These are phyloP conservation scores for Aspergillus fumigatiaffinis DNA, from an alignment of 2,329 filamentous ascomycete species.

Conservation along the genomic window DNA sequence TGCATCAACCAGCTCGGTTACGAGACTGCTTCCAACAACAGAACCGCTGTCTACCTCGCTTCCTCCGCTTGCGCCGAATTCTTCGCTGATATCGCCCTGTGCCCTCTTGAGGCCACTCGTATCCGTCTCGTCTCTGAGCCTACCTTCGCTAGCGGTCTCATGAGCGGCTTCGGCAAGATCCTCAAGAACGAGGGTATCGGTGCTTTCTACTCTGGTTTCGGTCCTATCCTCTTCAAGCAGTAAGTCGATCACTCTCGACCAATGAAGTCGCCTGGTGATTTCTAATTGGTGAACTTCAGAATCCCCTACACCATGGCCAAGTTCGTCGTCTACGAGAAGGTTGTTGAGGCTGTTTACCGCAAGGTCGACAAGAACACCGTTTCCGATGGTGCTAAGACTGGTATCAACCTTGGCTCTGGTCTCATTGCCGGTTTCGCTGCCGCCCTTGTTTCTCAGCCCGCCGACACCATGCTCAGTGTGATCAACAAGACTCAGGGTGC, in stretches of 20 bases:
- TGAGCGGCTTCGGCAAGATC: conserved; percentile 80
- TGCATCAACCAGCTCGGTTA: conserved; percentile 74
- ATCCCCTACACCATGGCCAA: conserved; percentile 93
- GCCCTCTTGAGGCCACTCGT: conserved; percentile 88
- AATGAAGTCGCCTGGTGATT: neutral
- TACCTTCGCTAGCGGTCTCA: conserved; percentile 74
- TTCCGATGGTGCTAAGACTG: conserved; percentile 67
- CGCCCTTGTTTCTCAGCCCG: conserved; percentile 81
- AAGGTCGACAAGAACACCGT: conserved; percentile 66
- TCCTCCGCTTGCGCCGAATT: conserved; percentile 60
- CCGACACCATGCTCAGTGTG: conserved; percentile 91
- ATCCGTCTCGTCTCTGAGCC: conserved; percentile 89
- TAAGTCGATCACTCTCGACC: conserved; percentile 38
- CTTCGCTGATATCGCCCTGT: conserved; percentile 66
- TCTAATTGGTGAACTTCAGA: conserved; percentile 44
- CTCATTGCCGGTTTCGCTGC: conserved; percentile 83
- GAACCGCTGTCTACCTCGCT: conserved; percentile 75
- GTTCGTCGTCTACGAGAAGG: conserved; percentile 92
- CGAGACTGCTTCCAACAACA: conserved; percentile 73
- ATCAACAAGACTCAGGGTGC: conserved; percentile 93
- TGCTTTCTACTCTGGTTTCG: conserved; percentile 89
- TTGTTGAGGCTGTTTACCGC: conserved; percentile 68
- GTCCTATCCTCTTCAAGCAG: conserved; percentile 82
- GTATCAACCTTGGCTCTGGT: conserved; percentile 80
- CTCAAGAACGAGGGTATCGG: conserved; percentile 74